Base-by-base conservation (phyloP, 1,284 basidiomycete species). In the Moesziomyces sp. region DNA sequence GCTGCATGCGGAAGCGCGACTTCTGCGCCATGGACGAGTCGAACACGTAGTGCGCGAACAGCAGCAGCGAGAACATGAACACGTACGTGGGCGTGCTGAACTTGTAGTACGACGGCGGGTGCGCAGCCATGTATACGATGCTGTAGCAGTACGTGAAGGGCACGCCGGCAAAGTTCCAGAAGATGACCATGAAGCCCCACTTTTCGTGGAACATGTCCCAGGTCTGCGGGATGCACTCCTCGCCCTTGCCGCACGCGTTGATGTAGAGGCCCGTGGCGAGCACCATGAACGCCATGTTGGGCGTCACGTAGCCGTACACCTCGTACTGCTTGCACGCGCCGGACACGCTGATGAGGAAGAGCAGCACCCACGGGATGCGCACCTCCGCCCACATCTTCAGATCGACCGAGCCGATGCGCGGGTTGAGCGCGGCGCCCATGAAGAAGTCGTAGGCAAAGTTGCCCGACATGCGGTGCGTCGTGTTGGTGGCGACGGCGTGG, bases 361-460 rank as follows among this genome's bases (percentile, higher is more conserved):
- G 90, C 59, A 98, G 89, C 21, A 97, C 91, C 96, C 97, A 99
- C 8, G 95, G 94, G 77, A 99, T 93, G 53, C 97, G 90, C 61
- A 99, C 96, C 85, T 99, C 96, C 26, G 93, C 93, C 84, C 95
- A 99, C 95, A 99, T 98, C 87, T 99, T 99, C 82, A 99, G 87
- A 86, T 98, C 96, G 77, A 99, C 89, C 38, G 88, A 87, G n/a
- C 94, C 94, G 72, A 99, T 89, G 63, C 96, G 90, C 14, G 97
- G 97, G 86, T 98, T 99, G 72, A 99, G 88, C 56, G 88, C 89
- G 42, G 94, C 94, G 49, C 97, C 97, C 94, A 98, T 98, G 86
- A 86, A 86, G 52, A 82, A 79, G 75, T 84, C 83, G 71, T 84
- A 99, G 75, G 95, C 88, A 85, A 92, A 89, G 86, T 90, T 96